phyloP scores from a whole-genome alignment of 208 protist genomes.

The Trypanosoma vivax region DNA sequence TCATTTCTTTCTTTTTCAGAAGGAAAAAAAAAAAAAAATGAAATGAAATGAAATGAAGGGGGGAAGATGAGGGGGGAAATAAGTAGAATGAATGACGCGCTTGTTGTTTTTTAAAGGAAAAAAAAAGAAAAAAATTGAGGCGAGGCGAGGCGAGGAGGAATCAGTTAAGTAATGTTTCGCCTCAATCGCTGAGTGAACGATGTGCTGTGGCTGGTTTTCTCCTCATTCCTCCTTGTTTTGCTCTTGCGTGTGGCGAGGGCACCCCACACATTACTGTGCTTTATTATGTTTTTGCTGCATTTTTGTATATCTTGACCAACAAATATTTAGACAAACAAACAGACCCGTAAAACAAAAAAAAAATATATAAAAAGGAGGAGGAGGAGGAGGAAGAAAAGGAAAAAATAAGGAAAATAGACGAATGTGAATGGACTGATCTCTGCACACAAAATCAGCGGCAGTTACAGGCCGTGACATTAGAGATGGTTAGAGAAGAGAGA shows the following conservation, averaged over 20 bases:
- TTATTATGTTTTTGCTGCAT: background rate
- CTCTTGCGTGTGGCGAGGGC: too few species aligned
- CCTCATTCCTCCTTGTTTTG: too few species aligned
- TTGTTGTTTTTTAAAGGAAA: background rate
- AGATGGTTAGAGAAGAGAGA: too few species aligned
- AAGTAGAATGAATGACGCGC: constrained; percentile 9
- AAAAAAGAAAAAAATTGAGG: constrained; percentile 12
- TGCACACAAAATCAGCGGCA: background rate
- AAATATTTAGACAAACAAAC: background rate
- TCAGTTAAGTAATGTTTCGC: constrained; percentile 6
- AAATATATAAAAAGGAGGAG: background rate
- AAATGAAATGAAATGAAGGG: constrained; percentile 10
- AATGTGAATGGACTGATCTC: background rate
- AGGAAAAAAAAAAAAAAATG: constrained; percentile 1
- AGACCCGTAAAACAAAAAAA: background rate
- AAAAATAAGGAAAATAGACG: constrained; percentile 17
- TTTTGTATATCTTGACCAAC: background rate
- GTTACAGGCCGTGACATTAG: too few species aligned
- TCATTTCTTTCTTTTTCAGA: constrained; percentile 10
- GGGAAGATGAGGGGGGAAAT: constrained; percentile 3
- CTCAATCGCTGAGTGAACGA: too few species aligned
- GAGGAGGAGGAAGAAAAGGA: background rate
- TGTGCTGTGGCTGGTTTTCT: too few species aligned
- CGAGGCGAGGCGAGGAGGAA: constrained; percentile 1
- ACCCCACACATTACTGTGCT: too few species aligned